phyloP scores from a whole-genome alignment of 2,329 filamentous ascomycete species.

The Ceratocystiopsis brevicomis region DNA sequence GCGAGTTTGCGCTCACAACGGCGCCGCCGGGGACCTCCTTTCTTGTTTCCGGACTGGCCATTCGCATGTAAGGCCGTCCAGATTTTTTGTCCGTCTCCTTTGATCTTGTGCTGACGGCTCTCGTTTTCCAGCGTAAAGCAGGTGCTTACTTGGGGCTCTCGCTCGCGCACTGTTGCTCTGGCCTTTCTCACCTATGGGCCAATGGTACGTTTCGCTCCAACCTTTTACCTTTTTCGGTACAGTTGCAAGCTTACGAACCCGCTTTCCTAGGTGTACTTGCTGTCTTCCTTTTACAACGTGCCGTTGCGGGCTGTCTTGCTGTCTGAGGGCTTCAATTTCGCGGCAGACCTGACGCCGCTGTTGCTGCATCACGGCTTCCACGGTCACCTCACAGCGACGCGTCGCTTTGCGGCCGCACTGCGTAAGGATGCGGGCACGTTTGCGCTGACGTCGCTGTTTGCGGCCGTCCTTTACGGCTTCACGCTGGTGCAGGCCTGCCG shows the following conservation, averaged over 20 bases:
- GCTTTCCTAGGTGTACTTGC: slow-evolving; percentile 42
- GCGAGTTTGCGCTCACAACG: background rate
- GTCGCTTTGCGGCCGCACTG: background rate
- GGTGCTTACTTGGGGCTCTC: slow-evolving; percentile 50
- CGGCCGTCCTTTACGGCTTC: slow-evolving; percentile 57
- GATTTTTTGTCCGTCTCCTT: background rate
- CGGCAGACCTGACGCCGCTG: slow-evolving; percentile 2
- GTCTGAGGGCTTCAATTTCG: background rate
- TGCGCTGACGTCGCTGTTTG: slow-evolving; percentile 46
- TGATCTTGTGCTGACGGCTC: background rate
- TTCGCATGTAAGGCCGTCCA: slow-evolving; percentile 2
- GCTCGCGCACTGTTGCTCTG: slow-evolving; percentile 44
- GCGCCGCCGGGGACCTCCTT: background rate
- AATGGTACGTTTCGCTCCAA: slow-evolving; percentile 27
- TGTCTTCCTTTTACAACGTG: slow-evolving; percentile 60
- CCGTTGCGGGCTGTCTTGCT: slow-evolving; percentile 1
- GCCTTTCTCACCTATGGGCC: slow-evolving; percentile 57
- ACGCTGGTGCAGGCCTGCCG: slow-evolving; percentile 49
- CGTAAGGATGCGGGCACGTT: background rate
- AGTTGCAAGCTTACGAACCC: background rate
- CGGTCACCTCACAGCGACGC: background rate
- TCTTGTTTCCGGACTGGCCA: background rate
- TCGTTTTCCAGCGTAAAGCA: slow-evolving; percentile 36
- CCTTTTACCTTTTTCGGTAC: background rate
- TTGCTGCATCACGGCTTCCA: background rate